Percentiles rank a stretch among this genome's conserved stretches.
phyloP scores from a whole-genome alignment of 2,329 filamentous ascomycete genomes.

The Ceratocystis cubensis region DNA sequence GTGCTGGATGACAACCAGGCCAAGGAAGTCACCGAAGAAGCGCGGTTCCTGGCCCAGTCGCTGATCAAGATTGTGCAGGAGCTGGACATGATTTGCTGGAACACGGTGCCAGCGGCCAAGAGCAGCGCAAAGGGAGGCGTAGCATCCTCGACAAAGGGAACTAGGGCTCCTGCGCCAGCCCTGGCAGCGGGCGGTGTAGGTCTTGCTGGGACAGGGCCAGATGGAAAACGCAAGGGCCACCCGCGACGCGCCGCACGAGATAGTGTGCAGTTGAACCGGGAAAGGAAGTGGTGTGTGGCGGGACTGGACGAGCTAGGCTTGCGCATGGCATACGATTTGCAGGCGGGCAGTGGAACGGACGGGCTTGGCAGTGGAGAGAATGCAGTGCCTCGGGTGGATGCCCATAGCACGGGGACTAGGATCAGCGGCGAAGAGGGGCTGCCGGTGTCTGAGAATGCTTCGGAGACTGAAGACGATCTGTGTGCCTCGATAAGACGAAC shows the following conservation, averaged over 20 bases:
- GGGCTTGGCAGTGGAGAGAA: not conserved
- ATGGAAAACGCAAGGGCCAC: slow-evolving; percentile 14
- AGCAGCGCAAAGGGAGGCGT: not conserved
- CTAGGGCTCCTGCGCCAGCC: not conserved
- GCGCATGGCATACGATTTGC: slow-evolving; percentile 12
- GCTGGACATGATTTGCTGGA: slow-evolving; percentile 17
- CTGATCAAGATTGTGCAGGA: slow-evolving; percentile 13
- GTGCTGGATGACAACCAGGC: not conserved
- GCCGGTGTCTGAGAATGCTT: not conserved
- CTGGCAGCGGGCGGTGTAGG: not conserved
- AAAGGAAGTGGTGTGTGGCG: slow-evolving; percentile 14
- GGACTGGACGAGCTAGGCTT: slow-evolving; percentile 14
- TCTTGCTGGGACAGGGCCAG: not conserved
- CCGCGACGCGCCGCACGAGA: slow-evolving; percentile 15
- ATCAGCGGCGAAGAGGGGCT: not conserved
- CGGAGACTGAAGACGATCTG: not conserved
- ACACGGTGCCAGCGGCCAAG: not conserved
- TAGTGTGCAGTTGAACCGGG: slow-evolving; percentile 18
- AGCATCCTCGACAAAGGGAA: not conserved
- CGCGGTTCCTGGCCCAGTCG: slow-evolving; percentile 12
- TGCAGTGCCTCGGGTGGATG: slow-evolving; percentile 11
- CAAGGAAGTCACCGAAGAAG: not conserved
- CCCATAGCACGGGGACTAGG: not conserved
- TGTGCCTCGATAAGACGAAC: slow-evolving; percentile 3
- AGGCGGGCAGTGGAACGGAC: slow-evolving; percentile 6